phyloP scores from a whole-genome alignment of 805 yeast species.

The Torulaspora quercuum region DNA sequence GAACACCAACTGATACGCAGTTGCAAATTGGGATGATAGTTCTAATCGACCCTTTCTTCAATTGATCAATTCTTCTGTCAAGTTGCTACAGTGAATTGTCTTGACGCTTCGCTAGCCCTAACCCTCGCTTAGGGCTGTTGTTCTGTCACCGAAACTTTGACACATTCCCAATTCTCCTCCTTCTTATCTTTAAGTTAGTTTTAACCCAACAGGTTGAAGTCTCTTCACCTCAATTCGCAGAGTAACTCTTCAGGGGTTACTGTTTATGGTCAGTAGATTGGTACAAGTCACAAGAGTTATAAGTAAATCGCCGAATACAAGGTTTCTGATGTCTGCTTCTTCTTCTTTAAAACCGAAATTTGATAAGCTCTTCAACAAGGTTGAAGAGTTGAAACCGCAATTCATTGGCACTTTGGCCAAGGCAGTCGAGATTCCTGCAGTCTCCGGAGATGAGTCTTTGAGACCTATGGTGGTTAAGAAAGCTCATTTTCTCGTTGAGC shows the following conservation, averaged over 20 bases:
- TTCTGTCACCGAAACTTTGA: no score
- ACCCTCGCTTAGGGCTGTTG: no score
- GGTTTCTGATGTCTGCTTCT: constrained; percentile 16
- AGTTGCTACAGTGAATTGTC: no score
- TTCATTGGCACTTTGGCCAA: constrained; percentile 68
- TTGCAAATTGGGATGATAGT: no score
- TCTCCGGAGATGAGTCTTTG: constrained; percentile 82
- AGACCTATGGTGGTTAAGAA: constrained; percentile 88
- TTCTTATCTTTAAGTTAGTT: no score
- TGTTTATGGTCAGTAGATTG: constrained; percentile 10
- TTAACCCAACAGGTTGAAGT: no score
- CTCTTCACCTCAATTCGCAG: no score
- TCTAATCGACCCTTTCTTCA: no score
- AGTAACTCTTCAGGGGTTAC: no score
- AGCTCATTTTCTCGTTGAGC: constrained; percentile 74
- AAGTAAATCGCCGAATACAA: neutral
- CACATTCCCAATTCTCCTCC: neutral
- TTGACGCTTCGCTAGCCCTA: no score
- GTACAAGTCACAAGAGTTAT: constrained; percentile 3
- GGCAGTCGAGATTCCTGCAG: constrained; percentile 95
- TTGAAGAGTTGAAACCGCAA: constrained; percentile 69
- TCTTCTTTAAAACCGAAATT: constrained; percentile 20
- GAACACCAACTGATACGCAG: no score
- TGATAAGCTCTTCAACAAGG: constrained; percentile 45
- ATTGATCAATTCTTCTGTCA: no score